phyloP scores from a whole-genome alignment of 202 grass and related monocot genomes.

The Eragrostis tef region DNA sequence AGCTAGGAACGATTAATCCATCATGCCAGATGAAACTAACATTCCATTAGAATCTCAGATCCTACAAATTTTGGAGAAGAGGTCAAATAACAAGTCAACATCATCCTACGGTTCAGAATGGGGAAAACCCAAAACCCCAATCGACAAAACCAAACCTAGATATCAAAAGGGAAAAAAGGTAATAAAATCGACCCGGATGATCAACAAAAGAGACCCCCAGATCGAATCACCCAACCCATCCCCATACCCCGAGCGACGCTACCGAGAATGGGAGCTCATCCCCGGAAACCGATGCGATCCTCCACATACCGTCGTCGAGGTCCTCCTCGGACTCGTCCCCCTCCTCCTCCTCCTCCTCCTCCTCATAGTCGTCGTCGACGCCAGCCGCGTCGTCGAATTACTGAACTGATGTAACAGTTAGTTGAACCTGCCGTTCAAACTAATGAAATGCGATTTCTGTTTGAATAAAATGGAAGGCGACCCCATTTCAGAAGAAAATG shows the following conservation, averaged over 20 bases:
- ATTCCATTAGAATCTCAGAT: neutral
- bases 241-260: neutral
- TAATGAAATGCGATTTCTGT: too few species aligned
- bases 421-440: neutral
- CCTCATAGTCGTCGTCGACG: conserved; percentile 62
- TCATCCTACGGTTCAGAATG: neutral
- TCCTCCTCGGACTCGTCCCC: conserved; percentile 47
- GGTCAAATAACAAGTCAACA: neutral
- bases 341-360: conserved; percentile 40
- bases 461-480: too few species aligned
- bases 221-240: conserved; percentile 20
- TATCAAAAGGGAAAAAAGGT: neutral
- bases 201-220: conserved; percentile 23
- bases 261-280: neutral
- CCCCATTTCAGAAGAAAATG: neutral
- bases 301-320: conserved; percentile 53
- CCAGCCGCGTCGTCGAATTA: conserved; percentile 60
- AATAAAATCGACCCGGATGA: neutral
- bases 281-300: conserved; percentile 15
- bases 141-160: conserved; percentile 27
- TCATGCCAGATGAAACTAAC: neutral
- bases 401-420: neutral
- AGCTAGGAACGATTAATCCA: neutral
- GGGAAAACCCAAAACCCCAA: neutral
- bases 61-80: neutral